Percentiles rank a stretch among this genome's conserved stretches.
These are phyloP conservation scores for Phialophora macrospora DNA, from an alignment of 2,329 filamentous ascomycete species.

Conservation along the genomic window DNA sequence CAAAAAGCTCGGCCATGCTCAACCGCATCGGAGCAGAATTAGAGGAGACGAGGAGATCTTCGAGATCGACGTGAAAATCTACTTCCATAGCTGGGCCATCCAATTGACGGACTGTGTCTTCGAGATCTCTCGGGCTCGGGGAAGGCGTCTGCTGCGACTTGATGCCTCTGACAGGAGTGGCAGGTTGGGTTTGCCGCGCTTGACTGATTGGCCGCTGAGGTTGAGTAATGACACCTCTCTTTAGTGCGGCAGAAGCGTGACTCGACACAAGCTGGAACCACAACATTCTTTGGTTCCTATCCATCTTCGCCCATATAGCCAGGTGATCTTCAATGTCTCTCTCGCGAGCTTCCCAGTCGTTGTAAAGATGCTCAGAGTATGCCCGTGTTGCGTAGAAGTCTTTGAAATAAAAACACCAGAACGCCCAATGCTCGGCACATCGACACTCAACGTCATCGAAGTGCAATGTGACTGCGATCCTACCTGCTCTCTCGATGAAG, in stretches of 20 bases:
- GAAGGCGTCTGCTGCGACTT: background rate
- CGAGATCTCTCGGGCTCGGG: background rate
- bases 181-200: background rate
- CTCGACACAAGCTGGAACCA: background rate
- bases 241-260: background rate
- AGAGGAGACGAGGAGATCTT: background rate
- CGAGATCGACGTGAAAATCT: background rate
- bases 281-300: background rate
- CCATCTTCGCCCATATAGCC: background rate
- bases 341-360: background rate
- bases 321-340: background rate
- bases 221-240: background rate
- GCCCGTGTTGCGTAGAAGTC: background rate
- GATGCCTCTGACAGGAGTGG: background rate
- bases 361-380: background rate
- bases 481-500: background rate
- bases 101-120: background rate
- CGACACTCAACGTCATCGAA: background rate
- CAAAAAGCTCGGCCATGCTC: constrained; percentile 28
- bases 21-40: constrained; percentile 2
- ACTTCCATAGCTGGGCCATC: background rate
- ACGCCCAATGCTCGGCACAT: constrained; percentile 2
- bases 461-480: background rate
- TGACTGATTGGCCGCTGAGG: background rate
- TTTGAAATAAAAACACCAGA: background rate